phyloP scores from a whole-genome alignment of 164 flowering plant genomes.

The Annona squamosa region DNA sequence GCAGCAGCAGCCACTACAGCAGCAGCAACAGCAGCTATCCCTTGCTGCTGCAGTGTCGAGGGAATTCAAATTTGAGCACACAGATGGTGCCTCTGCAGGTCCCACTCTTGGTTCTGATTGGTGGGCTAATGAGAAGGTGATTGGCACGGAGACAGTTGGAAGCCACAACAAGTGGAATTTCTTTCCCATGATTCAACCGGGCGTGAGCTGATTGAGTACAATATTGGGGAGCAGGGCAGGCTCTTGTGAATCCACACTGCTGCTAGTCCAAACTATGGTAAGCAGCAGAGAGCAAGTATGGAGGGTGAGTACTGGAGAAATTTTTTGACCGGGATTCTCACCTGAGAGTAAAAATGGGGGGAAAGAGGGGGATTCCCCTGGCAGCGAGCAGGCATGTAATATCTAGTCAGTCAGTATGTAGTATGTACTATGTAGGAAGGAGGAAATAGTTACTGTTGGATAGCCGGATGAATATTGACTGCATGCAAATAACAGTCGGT shows the following conservation, averaged over 20 bases:
- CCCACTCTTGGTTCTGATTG: constrained; percentile 44
- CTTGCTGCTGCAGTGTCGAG: constrained; percentile 38
- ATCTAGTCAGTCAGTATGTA: neutral
- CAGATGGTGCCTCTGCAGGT: constrained; percentile 38
- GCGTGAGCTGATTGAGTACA: constrained; percentile 41
- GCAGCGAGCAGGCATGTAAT: neutral
- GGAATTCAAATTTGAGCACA: constrained; percentile 80
- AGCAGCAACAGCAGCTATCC: constrained; percentile 34
- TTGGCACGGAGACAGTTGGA: constrained; percentile 27
- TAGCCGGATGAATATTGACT: neutral
- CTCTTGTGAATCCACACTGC: too few relatives aligned
- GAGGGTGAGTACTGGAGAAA: too few relatives aligned
- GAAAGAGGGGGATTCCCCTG: neutral
- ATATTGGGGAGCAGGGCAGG: neutral
- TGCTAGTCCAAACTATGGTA: too few relatives aligned
- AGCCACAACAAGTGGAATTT: constrained; percentile 55
- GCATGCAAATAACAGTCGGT: neutral
- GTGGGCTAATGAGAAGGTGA: constrained; percentile 69
- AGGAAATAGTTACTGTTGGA: neutral
- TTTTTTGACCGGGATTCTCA: neutral
- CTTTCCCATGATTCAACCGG: constrained; percentile 71
- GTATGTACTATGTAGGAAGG: neutral
- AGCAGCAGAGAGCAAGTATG: too few relatives aligned
- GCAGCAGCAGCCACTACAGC: neutral
- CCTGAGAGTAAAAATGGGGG: neutral